phyloP scores from a whole-genome alignment of 257 asterid species.

The Ballota nigra region DNA sequence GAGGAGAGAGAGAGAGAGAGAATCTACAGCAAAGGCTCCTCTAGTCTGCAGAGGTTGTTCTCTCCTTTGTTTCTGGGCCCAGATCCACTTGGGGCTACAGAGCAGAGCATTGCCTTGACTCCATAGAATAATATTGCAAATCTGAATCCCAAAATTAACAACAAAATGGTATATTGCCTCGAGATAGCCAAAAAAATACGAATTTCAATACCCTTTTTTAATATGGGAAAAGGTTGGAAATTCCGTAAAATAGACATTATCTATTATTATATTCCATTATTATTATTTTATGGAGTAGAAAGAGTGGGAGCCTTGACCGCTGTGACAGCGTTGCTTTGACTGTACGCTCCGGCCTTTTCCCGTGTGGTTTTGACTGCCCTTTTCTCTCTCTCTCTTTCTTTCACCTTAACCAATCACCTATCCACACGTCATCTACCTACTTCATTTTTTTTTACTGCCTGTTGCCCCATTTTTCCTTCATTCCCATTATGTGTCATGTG shows the following conservation, averaged over 20 bases:
- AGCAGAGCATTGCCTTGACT: slow-evolving; percentile 21
- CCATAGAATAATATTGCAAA: slow-evolving; percentile 21
- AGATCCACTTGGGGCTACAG: slow-evolving; percentile 22
- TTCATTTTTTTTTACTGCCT: neutral
- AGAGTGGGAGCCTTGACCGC: slow-evolving; percentile 34
- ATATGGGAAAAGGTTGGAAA: slow-evolving; percentile 3
- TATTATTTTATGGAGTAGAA: neutral
- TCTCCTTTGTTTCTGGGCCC: slow-evolving; percentile 25
- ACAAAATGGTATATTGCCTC: slow-evolving; percentile 26
- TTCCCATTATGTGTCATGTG: neutral
- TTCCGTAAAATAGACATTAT: neutral
- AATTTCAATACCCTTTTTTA: slow-evolving; percentile 24
- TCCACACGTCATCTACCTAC: slow-evolving; percentile 16
- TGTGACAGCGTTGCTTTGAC: slow-evolving; percentile 53
- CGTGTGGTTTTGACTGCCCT: slow-evolving; percentile 49
- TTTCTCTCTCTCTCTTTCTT: slow-evolving; percentile 26
- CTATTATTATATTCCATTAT: neutral
- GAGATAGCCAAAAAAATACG: slow-evolving; percentile 33
- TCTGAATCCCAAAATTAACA: neutral
- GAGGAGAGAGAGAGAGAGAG: slow-evolving; percentile 23
- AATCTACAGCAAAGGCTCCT: slow-evolving; percentile 27
- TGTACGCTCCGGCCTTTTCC: slow-evolving; percentile 36
- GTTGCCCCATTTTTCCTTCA: neutral
- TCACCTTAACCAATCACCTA: slow-evolving; percentile 19
- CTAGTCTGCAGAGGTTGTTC: neutral